These are phyloP conservation scores for Lanzia echinophila DNA, from an alignment of 2,329 filamentous ascomycete species.

Conservation along the genomic window DNA sequence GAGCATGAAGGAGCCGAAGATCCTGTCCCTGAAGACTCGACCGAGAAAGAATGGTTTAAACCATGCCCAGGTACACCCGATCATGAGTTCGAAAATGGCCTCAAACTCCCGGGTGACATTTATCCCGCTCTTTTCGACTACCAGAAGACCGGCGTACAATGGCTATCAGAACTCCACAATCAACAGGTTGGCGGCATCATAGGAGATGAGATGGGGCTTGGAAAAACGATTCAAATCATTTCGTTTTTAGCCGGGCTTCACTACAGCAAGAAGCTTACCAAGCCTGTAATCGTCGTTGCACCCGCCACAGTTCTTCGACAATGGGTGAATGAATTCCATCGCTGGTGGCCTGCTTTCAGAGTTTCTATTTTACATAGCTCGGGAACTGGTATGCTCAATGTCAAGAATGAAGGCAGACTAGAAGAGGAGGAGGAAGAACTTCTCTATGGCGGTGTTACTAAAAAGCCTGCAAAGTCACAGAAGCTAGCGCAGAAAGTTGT, in stretches of 20 bases:
- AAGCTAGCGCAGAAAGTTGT: slow-evolving; percentile 75
- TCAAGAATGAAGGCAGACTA: slow-evolving; percentile 55
- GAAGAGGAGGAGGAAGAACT: slow-evolving; percentile 45
- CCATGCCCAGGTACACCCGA: slow-evolving; percentile 80
- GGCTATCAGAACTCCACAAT: slow-evolving; percentile 86
- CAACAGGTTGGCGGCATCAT: slow-evolving; percentile 91
- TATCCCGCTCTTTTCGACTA: slow-evolving; percentile 91
- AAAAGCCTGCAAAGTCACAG: slow-evolving; percentile 46
- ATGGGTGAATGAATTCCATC: slow-evolving; percentile 98
- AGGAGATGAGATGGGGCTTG: slow-evolving; percentile 97
- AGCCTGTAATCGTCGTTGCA: slow-evolving; percentile 85
- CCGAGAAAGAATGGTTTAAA: slow-evolving; percentile 67
- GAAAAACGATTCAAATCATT: slow-evolving; percentile 80
- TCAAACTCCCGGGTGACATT: slow-evolving; percentile 85
- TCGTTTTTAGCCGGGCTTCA: slow-evolving; percentile 71
- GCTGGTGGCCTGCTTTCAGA: slow-evolving; percentile 97
- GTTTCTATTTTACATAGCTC: slow-evolving; percentile 94
- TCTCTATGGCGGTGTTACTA: slow-evolving; percentile 36
- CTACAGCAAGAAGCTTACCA: slow-evolving; percentile 77
- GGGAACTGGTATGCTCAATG: slow-evolving; percentile 90
- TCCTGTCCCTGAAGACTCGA: slow-evolving; percentile 36
- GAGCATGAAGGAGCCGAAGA: slow-evolving; percentile 34
- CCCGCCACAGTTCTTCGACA: slow-evolving; percentile 93
- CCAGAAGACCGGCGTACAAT: slow-evolving; percentile 93
- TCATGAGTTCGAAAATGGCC: slow-evolving; percentile 61